Evolutionary conservation across 306 rosid species (phyloP), one percentile per base, ranked within the genome.

Genomic region (Acacia acuminata): DNA sequence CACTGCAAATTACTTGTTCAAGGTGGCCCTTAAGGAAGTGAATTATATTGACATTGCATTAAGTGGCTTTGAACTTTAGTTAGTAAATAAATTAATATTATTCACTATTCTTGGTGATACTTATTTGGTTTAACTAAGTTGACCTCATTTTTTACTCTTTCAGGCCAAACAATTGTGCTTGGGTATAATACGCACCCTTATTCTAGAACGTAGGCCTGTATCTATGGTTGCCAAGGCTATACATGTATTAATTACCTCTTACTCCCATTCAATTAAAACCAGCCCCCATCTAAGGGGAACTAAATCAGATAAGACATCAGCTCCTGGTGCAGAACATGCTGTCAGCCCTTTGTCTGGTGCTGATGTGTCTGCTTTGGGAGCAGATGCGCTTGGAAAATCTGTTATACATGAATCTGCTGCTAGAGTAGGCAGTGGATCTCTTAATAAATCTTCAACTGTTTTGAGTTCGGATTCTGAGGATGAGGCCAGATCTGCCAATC

Each of bases 151-250:
- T 27, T 71, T 82, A 22, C 74, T 77, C 75, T 79, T 88, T 84
- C 96, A 96, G 99, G 98, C 96, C 79, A 96, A 96, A 80, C 94
- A 92, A 78, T 87, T 96, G 90, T 94, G 92, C 89, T 84, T 94
- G 91, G 93, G 91, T 66, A 87, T 94, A 65, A 79, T 87, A 72
- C 85, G 90, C 32, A 93, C 93, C 55, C 92, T 88, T 65, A 89
- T 96, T 88, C 92, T 96, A 47, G 99, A 92, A 83, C 94, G 85
- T 77, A 90, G 94, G 78, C 94, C 99, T 71, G 88, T 96, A 65
- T 50, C 93, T 36, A 77, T 88, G 80, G 93, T 94, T 88, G 79
- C 99, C 81, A 89, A 84, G 89, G 97, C 96, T 47, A 85, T 96
- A 86, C 91, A 94, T 77, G 97, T 90, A 82, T 79, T 96, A 66